phyloP scores from a whole-genome alignment of 2,329 filamentous ascomycete species.

The Chalara sp. region DNA sequence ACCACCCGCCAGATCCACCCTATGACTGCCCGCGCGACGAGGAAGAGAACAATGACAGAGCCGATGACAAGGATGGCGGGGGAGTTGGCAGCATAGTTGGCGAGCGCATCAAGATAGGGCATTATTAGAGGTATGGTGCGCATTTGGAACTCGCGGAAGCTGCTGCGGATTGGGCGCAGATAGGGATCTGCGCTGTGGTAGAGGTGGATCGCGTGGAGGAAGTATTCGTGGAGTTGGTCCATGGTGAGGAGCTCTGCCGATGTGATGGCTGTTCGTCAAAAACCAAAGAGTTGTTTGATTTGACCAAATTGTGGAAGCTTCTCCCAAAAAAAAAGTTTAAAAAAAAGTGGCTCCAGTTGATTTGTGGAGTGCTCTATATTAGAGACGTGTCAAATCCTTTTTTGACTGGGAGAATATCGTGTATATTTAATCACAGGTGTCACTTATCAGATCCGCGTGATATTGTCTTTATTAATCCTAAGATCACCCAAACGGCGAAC shows the following conservation, averaged over 20 bases:
- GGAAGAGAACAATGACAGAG: constrained; percentile 51
- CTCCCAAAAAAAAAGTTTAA: too few relatives aligned
- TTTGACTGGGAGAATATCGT: too few relatives aligned
- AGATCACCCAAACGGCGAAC: background rate
- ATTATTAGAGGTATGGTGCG: constrained; percentile 14
- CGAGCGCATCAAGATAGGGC: constrained; percentile 11
- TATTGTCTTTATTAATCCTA: background rate
- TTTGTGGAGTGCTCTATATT: too few relatives aligned
- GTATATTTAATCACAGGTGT: too few relatives aligned
- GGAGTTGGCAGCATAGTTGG: constrained; percentile 13
- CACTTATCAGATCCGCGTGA: too few relatives aligned
- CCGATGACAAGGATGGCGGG: constrained; percentile 40
- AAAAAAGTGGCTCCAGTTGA: too few relatives aligned
- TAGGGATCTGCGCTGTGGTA: constrained; percentile 4
- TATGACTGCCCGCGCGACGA: constrained; percentile 58
- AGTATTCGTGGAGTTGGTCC: background rate
- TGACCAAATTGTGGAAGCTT: too few relatives aligned
- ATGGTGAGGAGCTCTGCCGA: background rate
- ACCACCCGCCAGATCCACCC: constrained; percentile 66
- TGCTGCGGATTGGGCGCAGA: constrained; percentile 9
- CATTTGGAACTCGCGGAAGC: constrained; percentile 3
- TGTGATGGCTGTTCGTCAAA: too few relatives aligned
- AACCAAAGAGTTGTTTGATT: too few relatives aligned
- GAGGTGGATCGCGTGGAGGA: background rate
- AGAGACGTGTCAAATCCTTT: too few relatives aligned